phyloP scores from a whole-genome alignment of 805 yeast genomes.

The Candida railenensis region DNA sequence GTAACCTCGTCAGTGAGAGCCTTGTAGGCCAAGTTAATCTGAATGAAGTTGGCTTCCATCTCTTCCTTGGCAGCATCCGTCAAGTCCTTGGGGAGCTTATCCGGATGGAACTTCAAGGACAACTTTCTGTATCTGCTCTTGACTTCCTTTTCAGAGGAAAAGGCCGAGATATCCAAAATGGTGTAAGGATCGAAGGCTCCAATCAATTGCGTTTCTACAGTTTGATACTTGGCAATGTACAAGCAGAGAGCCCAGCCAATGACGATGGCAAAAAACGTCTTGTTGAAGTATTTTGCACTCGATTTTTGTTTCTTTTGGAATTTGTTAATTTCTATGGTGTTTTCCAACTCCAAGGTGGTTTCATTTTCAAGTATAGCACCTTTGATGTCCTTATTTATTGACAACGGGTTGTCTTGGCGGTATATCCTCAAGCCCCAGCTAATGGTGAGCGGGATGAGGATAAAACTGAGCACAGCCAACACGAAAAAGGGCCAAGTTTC shows the following conservation, averaged over 20 bases:
- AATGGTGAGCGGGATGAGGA: slow-evolving; percentile 64
- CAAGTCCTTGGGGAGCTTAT: slow-evolving; percentile 70
- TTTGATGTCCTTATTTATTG: slow-evolving; percentile 21
- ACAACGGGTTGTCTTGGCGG: slow-evolving; percentile 16
- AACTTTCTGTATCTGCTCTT: slow-evolving; percentile 82
- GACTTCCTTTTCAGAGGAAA: slow-evolving; percentile 72
- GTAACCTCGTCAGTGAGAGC: slow-evolving; percentile 89
- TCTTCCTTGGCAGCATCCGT: slow-evolving; percentile 53
- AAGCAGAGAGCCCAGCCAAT: slow-evolving; percentile 65
- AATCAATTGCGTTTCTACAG: slow-evolving; percentile 45
- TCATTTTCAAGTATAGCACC: slow-evolving; percentile 34
- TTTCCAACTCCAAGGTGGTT: slow-evolving; percentile 28
- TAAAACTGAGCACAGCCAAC: slow-evolving; percentile 65
- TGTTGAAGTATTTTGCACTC: slow-evolving; percentile 35
- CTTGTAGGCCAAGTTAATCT: slow-evolving; percentile 88
- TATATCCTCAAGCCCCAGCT: slow-evolving; percentile 23
- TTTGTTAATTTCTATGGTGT: slow-evolving; percentile 18
- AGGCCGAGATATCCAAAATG: slow-evolving; percentile 67
- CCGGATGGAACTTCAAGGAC: slow-evolving; percentile 90
- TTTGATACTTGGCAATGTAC: slow-evolving; percentile 32
- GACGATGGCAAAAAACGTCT: slow-evolving; percentile 27
- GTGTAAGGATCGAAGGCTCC: slow-evolving; percentile 87
- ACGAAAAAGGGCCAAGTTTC: slow-evolving; percentile 94
- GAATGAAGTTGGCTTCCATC: slow-evolving; percentile 75
- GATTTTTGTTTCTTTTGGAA: slow-evolving; percentile 28